phyloP scores from a whole-genome alignment of 345 rosid genomes.

The Salix arbutifolia region DNA sequence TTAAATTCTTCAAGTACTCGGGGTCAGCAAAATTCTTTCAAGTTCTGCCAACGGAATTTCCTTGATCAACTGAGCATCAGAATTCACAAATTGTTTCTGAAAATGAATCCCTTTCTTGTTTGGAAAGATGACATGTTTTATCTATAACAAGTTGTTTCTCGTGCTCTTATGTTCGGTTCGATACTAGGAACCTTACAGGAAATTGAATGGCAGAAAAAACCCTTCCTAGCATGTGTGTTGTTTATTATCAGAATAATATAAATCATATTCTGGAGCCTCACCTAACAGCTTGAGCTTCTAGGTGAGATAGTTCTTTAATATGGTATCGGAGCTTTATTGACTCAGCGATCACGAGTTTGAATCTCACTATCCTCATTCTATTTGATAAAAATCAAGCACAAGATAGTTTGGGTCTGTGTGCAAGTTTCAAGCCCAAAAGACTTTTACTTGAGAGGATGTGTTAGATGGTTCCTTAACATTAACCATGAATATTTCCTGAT shows the following conservation, averaged over 20 bases:
- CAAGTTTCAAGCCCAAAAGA: too few relatives aligned
- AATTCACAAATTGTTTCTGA: background rate
- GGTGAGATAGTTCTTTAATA: too few relatives aligned
- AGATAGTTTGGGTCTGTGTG: too few relatives aligned
- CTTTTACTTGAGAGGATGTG: too few relatives aligned
- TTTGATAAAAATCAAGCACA: too few relatives aligned
- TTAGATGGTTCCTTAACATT: too few relatives aligned
- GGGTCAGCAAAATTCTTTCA: background rate
- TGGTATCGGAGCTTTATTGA: too few relatives aligned
- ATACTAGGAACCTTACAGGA: background rate
- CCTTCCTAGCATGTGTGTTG: background rate
- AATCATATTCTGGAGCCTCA: too few relatives aligned
- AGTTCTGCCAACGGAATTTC: background rate
- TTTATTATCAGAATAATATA: background rate
- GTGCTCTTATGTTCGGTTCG: background rate
- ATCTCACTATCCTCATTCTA: too few relatives aligned
- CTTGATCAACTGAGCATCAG: background rate
- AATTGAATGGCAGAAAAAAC: background rate
- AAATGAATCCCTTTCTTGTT: background rate
- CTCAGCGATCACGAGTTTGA: too few relatives aligned
- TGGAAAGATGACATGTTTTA: background rate
- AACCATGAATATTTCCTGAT: background rate
- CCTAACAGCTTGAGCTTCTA: accelerated
- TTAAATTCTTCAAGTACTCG: background rate
- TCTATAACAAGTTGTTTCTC: background rate